These are phyloP conservation scores for Colletotrichum sp. DNA, from an alignment of 2,329 filamentous ascomycete genomes.

Conservation along the genomic window DNA sequence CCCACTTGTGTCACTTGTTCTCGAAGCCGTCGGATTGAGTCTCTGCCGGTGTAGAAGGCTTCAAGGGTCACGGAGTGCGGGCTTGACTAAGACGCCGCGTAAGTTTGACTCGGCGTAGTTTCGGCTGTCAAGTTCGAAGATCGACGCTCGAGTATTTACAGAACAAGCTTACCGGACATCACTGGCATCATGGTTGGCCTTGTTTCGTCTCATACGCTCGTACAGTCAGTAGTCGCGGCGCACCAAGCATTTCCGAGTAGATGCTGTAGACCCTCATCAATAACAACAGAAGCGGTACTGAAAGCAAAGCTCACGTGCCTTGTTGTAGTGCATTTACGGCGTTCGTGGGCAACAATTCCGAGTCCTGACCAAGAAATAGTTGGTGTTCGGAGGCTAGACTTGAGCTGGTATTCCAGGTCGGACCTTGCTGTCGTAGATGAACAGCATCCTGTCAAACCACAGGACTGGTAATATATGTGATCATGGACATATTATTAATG, in stretches of 20 bases:
- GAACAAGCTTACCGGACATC: neutral
- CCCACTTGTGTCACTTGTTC: neutral
- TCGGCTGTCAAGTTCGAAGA: neutral
- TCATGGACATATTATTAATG: neutral
- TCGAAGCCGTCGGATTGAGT: neutral
- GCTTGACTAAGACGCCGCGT: neutral
- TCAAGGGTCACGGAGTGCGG: neutral
- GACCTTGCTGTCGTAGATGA: neutral
- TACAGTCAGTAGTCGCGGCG: neutral
- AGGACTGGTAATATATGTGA: neutral
- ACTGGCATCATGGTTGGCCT: neutral
- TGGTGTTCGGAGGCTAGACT: neutral
- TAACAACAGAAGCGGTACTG: rapidly evolving
- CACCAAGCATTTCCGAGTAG: neutral
- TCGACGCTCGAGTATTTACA: neutral
- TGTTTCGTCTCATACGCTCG: neutral
- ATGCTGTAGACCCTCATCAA: neutral
- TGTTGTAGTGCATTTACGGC: neutral
- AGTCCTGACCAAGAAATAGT: neutral
- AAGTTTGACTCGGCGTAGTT: neutral
- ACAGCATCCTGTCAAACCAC: neutral
- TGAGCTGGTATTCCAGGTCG: neutral
- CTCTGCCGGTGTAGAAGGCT: neutral
- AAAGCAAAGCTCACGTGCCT: neutral
- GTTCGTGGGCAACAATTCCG: neutral